phyloP scores from a whole-genome alignment of 148 eudicot species.

The Fagopyrum tataricum region DNA sequence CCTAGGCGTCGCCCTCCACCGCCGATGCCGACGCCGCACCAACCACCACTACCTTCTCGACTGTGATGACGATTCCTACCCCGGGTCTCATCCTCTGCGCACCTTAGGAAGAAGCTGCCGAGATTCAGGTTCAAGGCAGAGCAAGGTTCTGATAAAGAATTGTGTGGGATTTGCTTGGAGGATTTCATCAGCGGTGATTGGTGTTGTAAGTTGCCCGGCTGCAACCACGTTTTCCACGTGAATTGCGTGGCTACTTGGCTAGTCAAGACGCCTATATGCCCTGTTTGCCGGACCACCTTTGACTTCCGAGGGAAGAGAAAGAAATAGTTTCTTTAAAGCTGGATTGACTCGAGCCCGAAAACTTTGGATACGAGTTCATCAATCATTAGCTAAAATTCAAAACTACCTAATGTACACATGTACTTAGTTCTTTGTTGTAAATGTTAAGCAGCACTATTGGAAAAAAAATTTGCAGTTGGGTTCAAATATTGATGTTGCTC shows the following conservation, averaged over 20 bases:
- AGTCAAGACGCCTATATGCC: conserved; percentile 45
- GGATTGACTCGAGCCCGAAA: no score
- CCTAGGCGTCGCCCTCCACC: conserved; percentile 29
- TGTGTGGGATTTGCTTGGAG: conserved; percentile 70
- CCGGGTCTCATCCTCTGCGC: conserved; percentile 17
- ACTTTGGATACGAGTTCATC: no score
- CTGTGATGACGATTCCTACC: conserved; percentile 13
- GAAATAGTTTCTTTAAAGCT: no score
- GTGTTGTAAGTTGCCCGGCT: conserved; percentile 39
- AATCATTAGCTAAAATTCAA: no score
- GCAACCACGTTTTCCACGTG: conserved; percentile 56
- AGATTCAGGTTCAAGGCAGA: conserved; percentile 14
- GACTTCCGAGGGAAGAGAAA: no score
- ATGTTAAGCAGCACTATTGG: no score
- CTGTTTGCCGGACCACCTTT: conserved; percentile 48
- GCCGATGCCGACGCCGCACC: conserved; percentile 15
- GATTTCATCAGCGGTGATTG: conserved; percentile 33
- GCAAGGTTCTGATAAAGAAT: not conserved
- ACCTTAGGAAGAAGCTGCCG: conserved; percentile 23
- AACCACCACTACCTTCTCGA: conserved; percentile 19
- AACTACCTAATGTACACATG: no score
- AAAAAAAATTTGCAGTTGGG: no score
- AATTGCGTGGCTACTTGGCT: conserved; percentile 69
- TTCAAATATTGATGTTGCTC: no score
- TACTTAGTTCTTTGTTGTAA: not conserved